These are phyloP conservation scores for Lepraria neglecta DNA, from an alignment of 495 filamentous ascomycete genomes.

Conservation along the genomic window DNA sequence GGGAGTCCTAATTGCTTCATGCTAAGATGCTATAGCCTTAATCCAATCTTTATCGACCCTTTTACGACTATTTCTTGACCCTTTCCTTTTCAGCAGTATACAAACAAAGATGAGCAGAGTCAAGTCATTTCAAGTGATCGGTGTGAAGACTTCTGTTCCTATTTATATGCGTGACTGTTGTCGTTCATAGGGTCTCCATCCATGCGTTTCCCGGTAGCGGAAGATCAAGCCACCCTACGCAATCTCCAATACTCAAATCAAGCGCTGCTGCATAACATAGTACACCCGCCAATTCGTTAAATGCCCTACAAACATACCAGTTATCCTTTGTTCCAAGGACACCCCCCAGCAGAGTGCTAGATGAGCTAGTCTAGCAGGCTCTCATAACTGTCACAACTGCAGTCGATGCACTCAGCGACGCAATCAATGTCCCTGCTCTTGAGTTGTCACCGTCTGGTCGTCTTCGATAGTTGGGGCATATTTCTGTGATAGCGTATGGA, in stretches of 20 bases:
- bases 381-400: neutral
- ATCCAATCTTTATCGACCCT: too few relatives aligned
- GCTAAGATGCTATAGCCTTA: too few relatives aligned
- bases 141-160: too few relatives aligned
- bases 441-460: slow-evolving; percentile 53
- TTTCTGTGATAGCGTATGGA: slow-evolving; percentile 57
- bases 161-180: too few relatives aligned
- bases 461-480: slow-evolving; percentile 70
- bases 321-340: neutral
- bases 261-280: neutral
- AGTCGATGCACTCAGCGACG: neutral
- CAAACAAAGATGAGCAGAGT: too few relatives aligned
- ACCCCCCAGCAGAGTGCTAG: too few relatives aligned
- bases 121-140: too few relatives aligned
- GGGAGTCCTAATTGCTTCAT: too few relatives aligned
- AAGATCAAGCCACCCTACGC: neutral
- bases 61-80: too few relatives aligned
- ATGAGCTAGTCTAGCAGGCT: neutral
- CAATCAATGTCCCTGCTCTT: slow-evolving; percentile 11
- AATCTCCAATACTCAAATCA: neutral
- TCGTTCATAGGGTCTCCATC: neutral
- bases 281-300: neutral
- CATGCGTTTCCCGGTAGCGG: neutral
- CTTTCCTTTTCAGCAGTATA: too few relatives aligned
- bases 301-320: too few relatives aligned